A percentile compares a stretch with the other conserved stretches of the same genome.
phyloP scores from a whole-genome alignment of 495 filamentous ascomycete species.

The Evernia prunastri region DNA sequence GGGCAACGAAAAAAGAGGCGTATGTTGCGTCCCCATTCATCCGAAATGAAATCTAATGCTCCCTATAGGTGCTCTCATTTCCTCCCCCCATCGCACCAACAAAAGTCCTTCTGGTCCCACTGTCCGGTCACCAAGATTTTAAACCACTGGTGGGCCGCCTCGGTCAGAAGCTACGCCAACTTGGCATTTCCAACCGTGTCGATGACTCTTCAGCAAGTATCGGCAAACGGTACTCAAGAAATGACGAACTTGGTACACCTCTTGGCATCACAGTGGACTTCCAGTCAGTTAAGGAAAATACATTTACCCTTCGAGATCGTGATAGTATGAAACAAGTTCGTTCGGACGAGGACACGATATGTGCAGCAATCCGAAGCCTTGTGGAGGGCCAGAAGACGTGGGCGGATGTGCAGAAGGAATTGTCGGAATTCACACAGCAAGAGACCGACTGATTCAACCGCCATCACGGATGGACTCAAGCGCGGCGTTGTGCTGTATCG shows the following conservation, averaged over 20 bases:
- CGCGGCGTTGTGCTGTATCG: background rate
- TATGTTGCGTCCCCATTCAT: slow-evolving; percentile 34
- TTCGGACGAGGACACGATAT: slow-evolving; percentile 58
- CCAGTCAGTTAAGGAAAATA: slow-evolving; percentile 60
- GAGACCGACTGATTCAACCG: slow-evolving; percentile 31
- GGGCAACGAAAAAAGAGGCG: slow-evolving; percentile 57
- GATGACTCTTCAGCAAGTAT: slow-evolving; percentile 63
- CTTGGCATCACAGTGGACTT: slow-evolving; percentile 65
- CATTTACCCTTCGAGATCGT: slow-evolving; percentile 61
- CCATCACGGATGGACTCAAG: slow-evolving; percentile 4
- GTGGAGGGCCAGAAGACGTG: slow-evolving; percentile 59
- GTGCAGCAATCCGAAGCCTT: slow-evolving; percentile 53
- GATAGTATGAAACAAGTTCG: slow-evolving; percentile 64
- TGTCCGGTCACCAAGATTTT: slow-evolving; percentile 55
- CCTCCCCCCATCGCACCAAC: slow-evolving; percentile 59
- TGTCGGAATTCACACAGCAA: slow-evolving; percentile 64
- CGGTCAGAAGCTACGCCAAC: slow-evolving; percentile 46
- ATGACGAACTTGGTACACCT: slow-evolving; percentile 62
- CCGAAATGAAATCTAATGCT: slow-evolving; percentile 7
- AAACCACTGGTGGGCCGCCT: slow-evolving; percentile 48
- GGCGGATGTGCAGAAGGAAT: slow-evolving; percentile 52
- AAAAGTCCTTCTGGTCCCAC: slow-evolving; percentile 62
- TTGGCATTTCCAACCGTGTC: slow-evolving; percentile 56
- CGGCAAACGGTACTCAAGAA: slow-evolving; percentile 60
- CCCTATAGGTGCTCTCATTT: slow-evolving; percentile 56